Percentiles rank a stretch among this genome's conserved stretches.
These are phyloP conservation scores for Gleditsia sinensis DNA, from an alignment of 306 rosid species.

Conservation along the genomic window DNA sequence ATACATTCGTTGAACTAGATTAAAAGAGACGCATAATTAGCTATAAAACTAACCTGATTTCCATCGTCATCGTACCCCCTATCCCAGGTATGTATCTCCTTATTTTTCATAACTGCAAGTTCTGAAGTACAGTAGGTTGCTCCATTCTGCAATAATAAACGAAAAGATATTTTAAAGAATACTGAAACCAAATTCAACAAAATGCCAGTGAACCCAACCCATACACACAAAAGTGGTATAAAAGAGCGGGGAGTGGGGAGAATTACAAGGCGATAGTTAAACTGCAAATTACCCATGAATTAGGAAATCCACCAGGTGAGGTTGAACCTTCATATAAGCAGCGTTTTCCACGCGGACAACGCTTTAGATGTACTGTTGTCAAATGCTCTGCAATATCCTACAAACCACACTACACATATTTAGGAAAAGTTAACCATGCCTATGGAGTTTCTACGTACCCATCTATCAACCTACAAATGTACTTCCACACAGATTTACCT, in stretches of 20 bases:
- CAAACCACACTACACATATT: slow-evolving; percentile 19
- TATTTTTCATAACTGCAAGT: slow-evolving; percentile 80
- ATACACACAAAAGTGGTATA: neutral
- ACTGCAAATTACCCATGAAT: slow-evolving; percentile 79
- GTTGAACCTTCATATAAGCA: slow-evolving; percentile 97
- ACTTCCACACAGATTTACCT: slow-evolving; percentile 56
- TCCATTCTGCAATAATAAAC: slow-evolving; percentile 70
- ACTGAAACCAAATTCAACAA: neutral
- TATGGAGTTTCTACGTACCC: slow-evolving; percentile 46
- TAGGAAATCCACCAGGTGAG: slow-evolving; percentile 94
- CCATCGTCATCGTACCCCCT: slow-evolving; percentile 86
- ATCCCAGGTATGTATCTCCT: slow-evolving; percentile 94
- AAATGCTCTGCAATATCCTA: slow-evolving; percentile 96
- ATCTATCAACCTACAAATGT: slow-evolving; percentile 46
- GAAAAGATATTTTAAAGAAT: slow-evolving; percentile 17
- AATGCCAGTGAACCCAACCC: neutral
- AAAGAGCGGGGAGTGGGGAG: neutral
- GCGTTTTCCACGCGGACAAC: slow-evolving; percentile 95
- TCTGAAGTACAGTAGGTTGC: slow-evolving; percentile 84
- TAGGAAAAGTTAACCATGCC: slow-evolving; percentile 5
- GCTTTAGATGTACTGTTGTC: slow-evolving; percentile 79
- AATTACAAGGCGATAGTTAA: neutral
- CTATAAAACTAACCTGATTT: slow-evolving; percentile 66
- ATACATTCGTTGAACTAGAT: slow-evolving; percentile 14
- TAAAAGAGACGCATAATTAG: slow-evolving; percentile 1